Evolutionary conservation across 148 eudicot species (phyloP).

Genomic region (Gaultheria prostrata): DNA sequence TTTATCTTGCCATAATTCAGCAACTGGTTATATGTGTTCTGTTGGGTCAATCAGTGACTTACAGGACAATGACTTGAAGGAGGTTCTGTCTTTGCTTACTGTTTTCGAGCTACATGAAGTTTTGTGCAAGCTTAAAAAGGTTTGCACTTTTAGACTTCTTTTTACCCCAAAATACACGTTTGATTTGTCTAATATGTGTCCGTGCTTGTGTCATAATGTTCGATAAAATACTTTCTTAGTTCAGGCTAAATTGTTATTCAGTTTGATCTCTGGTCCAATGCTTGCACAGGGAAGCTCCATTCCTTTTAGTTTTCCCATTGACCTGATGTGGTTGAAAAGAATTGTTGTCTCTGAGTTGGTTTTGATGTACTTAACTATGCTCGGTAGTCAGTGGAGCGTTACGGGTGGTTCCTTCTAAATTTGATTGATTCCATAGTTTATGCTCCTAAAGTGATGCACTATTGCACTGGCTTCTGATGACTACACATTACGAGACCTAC

Average conservation of each 20-base stretch:
- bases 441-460: constrained; percentile 55
- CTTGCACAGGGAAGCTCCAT: no score
- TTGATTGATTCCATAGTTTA: constrained; percentile 52
- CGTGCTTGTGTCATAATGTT: not conserved
- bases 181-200: not conserved
- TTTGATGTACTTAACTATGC: not conserved
- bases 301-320: no score
- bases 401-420: constrained; percentile 49
- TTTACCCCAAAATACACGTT: not conserved
- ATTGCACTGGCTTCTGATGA: constrained; percentile 79
- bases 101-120: constrained; percentile 73
- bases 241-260: not conserved
- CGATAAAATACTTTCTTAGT: not conserved
- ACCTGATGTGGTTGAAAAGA: not conserved
- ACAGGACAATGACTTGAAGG: constrained; percentile 49
- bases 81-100: constrained; percentile 56
- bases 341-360: not conserved
- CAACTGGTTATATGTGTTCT: constrained; percentile 52
- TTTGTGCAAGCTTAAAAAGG: constrained; percentile 49
- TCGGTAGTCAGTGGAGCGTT: constrained; percentile 32
- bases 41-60: constrained; percentile 34
- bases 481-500: constrained; percentile 62
- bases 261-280: not conserved
- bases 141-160: constrained; percentile 18
- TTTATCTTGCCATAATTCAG: constrained; percentile 41